Conservation (phyloP, 176 grass and related monocot genomes). For the Bonia amplexicaulis region DNA sequence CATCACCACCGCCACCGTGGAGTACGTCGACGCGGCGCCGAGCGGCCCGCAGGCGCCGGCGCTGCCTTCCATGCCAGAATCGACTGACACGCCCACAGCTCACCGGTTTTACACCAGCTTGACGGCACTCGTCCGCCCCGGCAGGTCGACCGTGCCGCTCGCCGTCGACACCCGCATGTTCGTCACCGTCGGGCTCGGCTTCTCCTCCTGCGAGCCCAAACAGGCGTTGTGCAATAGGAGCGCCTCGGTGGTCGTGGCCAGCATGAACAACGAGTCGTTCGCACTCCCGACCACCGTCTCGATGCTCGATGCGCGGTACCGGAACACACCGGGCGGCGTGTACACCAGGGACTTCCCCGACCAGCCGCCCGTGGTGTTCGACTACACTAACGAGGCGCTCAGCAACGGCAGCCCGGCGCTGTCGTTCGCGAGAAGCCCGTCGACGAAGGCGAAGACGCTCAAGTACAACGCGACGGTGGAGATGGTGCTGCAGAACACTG, state of each 20-base stretch:
- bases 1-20: slow-evolving; percentile 33
- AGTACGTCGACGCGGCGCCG: slow-evolving; percentile 27
- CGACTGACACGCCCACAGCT: slow-evolving; percentile 29
- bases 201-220: slow-evolving; percentile 8
- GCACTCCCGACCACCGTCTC: slow-evolving; percentile 32
- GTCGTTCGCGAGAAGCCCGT: background rate
- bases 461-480: slow-evolving; percentile 54
- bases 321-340: background rate
- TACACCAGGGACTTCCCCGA: slow-evolving; percentile 69
- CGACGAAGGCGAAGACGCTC: slow-evolving; percentile 46
- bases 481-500: slow-evolving; percentile 71
- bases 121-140: slow-evolving; percentile 31
- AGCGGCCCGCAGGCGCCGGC: background rate
- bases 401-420: background rate
- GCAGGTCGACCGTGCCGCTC: slow-evolving; percentile 35
- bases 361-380: slow-evolving; percentile 36
- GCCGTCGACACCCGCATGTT: slow-evolving; percentile 54
- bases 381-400: slow-evolving; percentile 40
- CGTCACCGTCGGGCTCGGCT: slow-evolving; percentile 42
- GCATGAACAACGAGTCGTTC: slow-evolving; percentile 80
- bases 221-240: slow-evolving; percentile 30
- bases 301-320: slow-evolving; percentile 38
- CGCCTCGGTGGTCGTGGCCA: background rate
- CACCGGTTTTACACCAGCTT: slow-evolving; percentile 47
- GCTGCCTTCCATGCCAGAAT: slow-evolving; percentile 29